Percentiles rank a stretch among this genome's conserved stretches.
Evolutionary conservation across 1,139 yeast species (phyloP).

Genomic region (Wickerhamiella pararugosa): DNA sequence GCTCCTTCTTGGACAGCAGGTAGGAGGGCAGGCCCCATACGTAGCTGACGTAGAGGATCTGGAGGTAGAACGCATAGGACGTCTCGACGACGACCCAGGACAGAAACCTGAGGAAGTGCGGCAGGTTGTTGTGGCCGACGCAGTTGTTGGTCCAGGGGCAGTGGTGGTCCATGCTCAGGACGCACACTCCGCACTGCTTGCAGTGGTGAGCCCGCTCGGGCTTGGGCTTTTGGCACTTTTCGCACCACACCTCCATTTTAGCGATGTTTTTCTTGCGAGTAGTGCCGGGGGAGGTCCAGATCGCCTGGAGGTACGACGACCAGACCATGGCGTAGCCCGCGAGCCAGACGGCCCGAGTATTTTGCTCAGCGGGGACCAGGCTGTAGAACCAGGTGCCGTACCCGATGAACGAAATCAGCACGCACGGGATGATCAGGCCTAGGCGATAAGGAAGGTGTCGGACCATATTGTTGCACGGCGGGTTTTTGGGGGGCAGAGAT

Average conservation of each 20-base stretch:
- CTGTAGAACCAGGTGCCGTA: constrained; percentile 28
- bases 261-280: constrained; percentile 32
- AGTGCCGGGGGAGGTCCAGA: constrained; percentile 41
- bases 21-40: constrained; percentile 47
- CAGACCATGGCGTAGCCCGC: constrained; percentile 35
- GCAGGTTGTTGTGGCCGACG: constrained; percentile 64
- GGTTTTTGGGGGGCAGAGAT: no score
- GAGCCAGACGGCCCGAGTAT: constrained; percentile 27
- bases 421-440: constrained; percentile 38
- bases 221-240: constrained; percentile 48
- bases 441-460: constrained; percentile 14
- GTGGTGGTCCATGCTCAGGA: constrained; percentile 74
- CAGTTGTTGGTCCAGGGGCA: constrained; percentile 79
- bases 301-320: constrained; percentile 54
- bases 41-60: constrained; percentile 29
- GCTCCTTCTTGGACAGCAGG: constrained; percentile 37
- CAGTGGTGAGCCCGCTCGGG: constrained; percentile 79
- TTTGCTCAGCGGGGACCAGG: constrained; percentile 27
- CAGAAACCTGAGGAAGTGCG: constrained; percentile 71
- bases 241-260: constrained; percentile 48
- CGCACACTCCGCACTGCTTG: constrained; percentile 38
- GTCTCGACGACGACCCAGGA: constrained; percentile 50
- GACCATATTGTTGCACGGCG: neutral
- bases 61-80: constrained; percentile 32
- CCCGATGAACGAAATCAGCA: constrained; percentile 46